Evolutionary conservation across 805 yeast species (phyloP).

Genomic region (Grigorovia jiainica): DNA sequence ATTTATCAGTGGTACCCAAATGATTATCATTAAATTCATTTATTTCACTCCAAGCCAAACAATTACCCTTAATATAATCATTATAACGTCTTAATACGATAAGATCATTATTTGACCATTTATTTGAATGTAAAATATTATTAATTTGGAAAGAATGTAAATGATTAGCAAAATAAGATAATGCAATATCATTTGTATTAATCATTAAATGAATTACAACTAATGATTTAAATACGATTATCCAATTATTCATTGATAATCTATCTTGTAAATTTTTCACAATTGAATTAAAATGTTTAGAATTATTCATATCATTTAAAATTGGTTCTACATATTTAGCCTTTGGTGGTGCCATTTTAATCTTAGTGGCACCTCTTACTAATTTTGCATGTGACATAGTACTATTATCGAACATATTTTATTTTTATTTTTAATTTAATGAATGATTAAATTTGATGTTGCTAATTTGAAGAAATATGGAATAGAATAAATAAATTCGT

Average conservation of each 20-base stretch:
- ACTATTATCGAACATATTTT: neutral
- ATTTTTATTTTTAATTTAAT: neutral
- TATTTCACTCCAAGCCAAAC: conserved; percentile 48
- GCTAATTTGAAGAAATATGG: neutral
- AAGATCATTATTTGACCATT: conserved; percentile 36
- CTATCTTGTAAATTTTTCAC: conserved; percentile 54
- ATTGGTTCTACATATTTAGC: conserved; percentile 93
- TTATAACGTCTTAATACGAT: conserved; percentile 57
- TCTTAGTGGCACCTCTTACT: conserved; percentile 70
- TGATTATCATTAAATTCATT: neutral
- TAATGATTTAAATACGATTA: conserved; percentile 77
- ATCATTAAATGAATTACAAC: conserved; percentile 85
- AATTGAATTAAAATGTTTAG: conserved; percentile 49
- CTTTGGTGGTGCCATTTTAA: conserved; percentile 91
- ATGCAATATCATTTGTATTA: conserved; percentile 37
- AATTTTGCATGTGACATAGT: conserved; percentile 47
- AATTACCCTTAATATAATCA: conserved; percentile 58
- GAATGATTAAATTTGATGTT: too few species aligned
- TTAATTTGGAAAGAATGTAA: conserved; percentile 34
- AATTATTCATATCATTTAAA: conserved; percentile 36
- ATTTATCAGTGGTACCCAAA: neutral
- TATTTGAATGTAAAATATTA: conserved; percentile 18
- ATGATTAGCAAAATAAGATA: conserved; percentile 45
- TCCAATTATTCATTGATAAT: conserved; percentile 71
- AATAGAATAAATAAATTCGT: too few species aligned